Evolutionary conservation across 2,329 filamentous ascomycete genomes (phyloP), one percentile per base, ranked within the genome.

Genomic region (Pseudocercospora crystallina): DNA sequence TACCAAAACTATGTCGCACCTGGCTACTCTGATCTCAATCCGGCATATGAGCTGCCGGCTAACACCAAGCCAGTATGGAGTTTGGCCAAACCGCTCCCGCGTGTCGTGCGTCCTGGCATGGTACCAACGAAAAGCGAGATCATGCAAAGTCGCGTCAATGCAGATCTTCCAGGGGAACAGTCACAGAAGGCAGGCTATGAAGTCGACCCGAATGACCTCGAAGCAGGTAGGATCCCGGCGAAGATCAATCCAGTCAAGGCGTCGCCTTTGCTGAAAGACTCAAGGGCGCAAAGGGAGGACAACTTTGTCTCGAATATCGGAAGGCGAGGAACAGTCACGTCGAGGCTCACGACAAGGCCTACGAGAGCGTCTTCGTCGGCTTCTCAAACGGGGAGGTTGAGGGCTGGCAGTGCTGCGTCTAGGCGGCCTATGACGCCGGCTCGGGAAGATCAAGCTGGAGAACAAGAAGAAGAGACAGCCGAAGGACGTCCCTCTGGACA

Each of bases 41-140:
- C 79, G 2, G 73, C 76, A 29, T 80, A 81, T 51, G 78, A 79
- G 30, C 76, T 80, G 47, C 71, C 77, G 2, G 65, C 69, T 7
- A 75, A 78, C 39, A 47, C 50, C 12, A 74, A 76, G 48, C 78
- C 79, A 1, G 73, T 81, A 40, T 81, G 79, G 73, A 74, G 76
- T 63, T 62, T 81, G 44, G 78, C 76, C 3, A 77, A 79, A 57
- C 78, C 79, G 5, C 61, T 81, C 20, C 78, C 79, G 30, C 77
- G 77, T 54, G 78, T 80, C 0, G 70, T 81, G 45, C 71, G 79
- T 33, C 69, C 74, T 14, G 78, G 78, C 9, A 81, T 80, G 78
- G 71, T 79, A 1, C 76, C 76, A 0, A 73, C 73, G 0, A 48
- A 47, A 33, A 46, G 48, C 7, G 63, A 64, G 39, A 48, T 63